Base-by-base conservation (phyloP, 192 early-diverging fungal species). In the Martensiomyces pterosporus region DNA sequence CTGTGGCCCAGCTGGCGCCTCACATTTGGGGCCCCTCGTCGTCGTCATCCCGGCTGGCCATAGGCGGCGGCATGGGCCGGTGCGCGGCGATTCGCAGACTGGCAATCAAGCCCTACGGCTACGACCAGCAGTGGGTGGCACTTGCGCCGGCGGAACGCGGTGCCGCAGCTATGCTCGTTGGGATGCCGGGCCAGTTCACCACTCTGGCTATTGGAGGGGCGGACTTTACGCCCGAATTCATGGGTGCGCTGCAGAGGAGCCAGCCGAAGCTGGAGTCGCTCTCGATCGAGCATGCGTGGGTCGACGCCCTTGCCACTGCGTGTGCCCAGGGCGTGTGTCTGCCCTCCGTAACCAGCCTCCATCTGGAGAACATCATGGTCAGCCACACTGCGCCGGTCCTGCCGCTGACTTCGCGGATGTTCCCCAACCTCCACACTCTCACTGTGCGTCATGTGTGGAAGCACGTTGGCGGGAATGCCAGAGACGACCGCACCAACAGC, bases 401-500 rank as follows among this genome's bases (percentile, higher is more conserved):
- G 38, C 62, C 69, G 40, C 34, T 73, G 16, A 26, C 38, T 10
- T 17, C 62, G 9, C 24, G 25, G 13, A 53, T 55, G 62, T 57
- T 65, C 21, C 69, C 69, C 4, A 15, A 16, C 5, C 61, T 73
- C 33, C 24, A 52, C 14, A 9, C 53, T 26, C 54, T 73, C 27
- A 39, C 57, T 1, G 44, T 73, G 39, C 62, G 69, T 26, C 57
- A 73, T 36, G 62, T 64, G 27, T 73, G 69, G 69, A 48, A 42
- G 39, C 41, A 38, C 12, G 52, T 52, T 5, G n/a, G n/a, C n/a
- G n/a, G n/a, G n/a, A n/a, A n/a, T n/a, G n/a, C n/a, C n/a, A n/a
- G n/a, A n/a, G 41, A 43, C 4, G 26, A 4, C 17, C 25, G 27
- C 15, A 50, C 39, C 17, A 52, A 38, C 34, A 55, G 51, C 27